Evolutionary conservation across 768 basidiomycete species (phyloP).

Genomic region (Calocybe gangraenosa): DNA sequence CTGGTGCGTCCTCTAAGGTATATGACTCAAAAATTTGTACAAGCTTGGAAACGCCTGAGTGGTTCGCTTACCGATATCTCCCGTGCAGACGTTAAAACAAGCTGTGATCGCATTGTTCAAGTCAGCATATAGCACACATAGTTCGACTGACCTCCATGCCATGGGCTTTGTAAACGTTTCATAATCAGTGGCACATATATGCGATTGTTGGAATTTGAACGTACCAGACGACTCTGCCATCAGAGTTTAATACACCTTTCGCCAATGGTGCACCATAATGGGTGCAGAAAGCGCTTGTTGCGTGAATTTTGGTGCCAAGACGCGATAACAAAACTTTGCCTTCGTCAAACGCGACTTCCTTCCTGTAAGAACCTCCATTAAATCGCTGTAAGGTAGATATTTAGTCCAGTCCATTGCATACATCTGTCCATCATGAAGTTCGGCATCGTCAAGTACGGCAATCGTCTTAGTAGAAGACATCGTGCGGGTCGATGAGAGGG

Average conservation of each 20-base stretch:
- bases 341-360: conserved; percentile 74
- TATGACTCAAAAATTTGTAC: conserved; percentile 10
- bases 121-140: not conserved
- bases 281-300: conserved; percentile 83
- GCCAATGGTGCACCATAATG: conserved; percentile 88
- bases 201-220: conserved; percentile 16
- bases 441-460: conserved; percentile 52
- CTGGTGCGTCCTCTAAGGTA: conserved; percentile 79
- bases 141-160: conserved; percentile 69
- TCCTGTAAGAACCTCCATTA: conserved; percentile 42
- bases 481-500: conserved; percentile 15
- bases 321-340: conserved; percentile 78
- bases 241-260: conserved; percentile 76
- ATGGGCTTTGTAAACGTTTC: conserved; percentile 46
- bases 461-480: conserved; percentile 47
- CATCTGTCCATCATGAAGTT: conserved; percentile 68
- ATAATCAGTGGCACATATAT: not conserved
- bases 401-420: conserved; percentile 16
- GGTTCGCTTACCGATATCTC: conserved; percentile 61
- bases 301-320: conserved; percentile 69
- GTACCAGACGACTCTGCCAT: conserved; percentile 78
- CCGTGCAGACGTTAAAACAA: conserved; percentile 83
- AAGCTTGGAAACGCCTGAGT: conserved; percentile 11
- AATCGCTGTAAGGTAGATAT: not conserved
- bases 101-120: conserved; percentile 35